These are phyloP conservation scores for Escovopsis weberi DNA, from an alignment of 2,329 filamentous ascomycete species.

Conservation along the genomic window DNA sequence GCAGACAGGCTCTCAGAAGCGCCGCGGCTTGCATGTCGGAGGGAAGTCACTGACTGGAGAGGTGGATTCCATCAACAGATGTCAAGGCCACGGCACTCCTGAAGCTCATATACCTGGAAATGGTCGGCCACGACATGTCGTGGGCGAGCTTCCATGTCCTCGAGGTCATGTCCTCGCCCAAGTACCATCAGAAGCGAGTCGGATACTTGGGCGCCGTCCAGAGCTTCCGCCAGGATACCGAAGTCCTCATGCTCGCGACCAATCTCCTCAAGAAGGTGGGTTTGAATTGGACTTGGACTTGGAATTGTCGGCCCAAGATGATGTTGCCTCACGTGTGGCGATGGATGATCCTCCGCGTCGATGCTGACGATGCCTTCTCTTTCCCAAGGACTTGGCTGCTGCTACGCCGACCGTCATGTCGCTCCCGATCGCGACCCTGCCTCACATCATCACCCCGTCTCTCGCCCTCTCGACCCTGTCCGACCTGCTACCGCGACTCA, in stretches of 20 bases:
- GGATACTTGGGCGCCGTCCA: slow-evolving; percentile 92
- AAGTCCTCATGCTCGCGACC: slow-evolving; percentile 93
- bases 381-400: slow-evolving; percentile 49
- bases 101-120: slow-evolving; percentile 94
- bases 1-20: no score
- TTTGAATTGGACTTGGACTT: no score
- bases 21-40: no score
- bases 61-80: slow-evolving; percentile 34
- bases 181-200: slow-evolving; percentile 88
- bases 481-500: slow-evolving; percentile 74
- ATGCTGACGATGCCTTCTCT: neutral
- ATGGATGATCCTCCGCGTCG: neutral
- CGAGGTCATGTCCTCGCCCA: slow-evolving; percentile 94
- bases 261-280: slow-evolving; percentile 85
- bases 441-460: slow-evolving; percentile 85
- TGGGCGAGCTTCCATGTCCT: slow-evolving; percentile 98
- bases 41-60: no score
- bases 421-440: slow-evolving; percentile 77
- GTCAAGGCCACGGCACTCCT: slow-evolving; percentile 90
- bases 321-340: neutral
- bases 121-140: slow-evolving; percentile 99
- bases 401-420: slow-evolving; percentile 63
- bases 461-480: slow-evolving; percentile 79
- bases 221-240: slow-evolving; percentile 88
- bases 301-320: no score